Evolutionary conservation across 2,329 filamentous ascomycete species (phyloP).

Genomic region (Trichoderma simmonsii): DNA sequence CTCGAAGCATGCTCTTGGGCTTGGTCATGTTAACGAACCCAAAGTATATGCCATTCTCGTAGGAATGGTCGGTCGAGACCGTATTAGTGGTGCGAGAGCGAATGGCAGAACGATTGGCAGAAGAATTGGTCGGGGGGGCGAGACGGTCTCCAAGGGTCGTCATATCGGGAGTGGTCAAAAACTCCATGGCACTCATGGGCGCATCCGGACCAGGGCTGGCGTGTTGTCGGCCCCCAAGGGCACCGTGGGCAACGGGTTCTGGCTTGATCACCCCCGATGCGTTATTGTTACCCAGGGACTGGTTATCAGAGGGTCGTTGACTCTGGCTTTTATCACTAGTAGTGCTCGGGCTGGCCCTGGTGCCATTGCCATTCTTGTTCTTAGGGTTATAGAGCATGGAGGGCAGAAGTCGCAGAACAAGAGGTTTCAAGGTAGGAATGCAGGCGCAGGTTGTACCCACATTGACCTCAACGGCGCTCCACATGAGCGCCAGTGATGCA

Average conservation of each 20-base stretch:
- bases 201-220: background rate
- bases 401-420: slow-evolving; percentile 65
- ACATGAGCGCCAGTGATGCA: slow-evolving; percentile 83
- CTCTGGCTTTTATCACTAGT: slow-evolving; percentile 29
- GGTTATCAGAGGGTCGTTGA: slow-evolving; percentile 31
- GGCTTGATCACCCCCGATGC: slow-evolving; percentile 25
- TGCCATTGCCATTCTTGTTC: slow-evolving; percentile 41
- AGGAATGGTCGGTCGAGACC: slow-evolving; percentile 34
- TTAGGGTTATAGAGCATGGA: slow-evolving; percentile 51
- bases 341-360: slow-evolving; percentile 26
- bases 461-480: slow-evolving; percentile 90
- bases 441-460: slow-evolving; percentile 87
- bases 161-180: slow-evolving; percentile 44
- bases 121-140: background rate
- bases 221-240: background rate
- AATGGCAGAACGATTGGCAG: background rate
- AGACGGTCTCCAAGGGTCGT: slow-evolving; percentile 3
- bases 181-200: slow-evolving; percentile 39
- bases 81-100: slow-evolving; percentile 32
- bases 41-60: slow-evolving; percentile 59
- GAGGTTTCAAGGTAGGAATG: slow-evolving; percentile 86
- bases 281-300: slow-evolving; percentile 24
- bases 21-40: slow-evolving; percentile 71
- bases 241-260: slow-evolving; percentile 23
- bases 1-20: slow-evolving; percentile 68